Percentiles rank a stretch among this genome's conserved stretches.
phyloP scores from a whole-genome alignment of 2,329 filamentous ascomycete species.

The Ophiobolus disseminans region DNA sequence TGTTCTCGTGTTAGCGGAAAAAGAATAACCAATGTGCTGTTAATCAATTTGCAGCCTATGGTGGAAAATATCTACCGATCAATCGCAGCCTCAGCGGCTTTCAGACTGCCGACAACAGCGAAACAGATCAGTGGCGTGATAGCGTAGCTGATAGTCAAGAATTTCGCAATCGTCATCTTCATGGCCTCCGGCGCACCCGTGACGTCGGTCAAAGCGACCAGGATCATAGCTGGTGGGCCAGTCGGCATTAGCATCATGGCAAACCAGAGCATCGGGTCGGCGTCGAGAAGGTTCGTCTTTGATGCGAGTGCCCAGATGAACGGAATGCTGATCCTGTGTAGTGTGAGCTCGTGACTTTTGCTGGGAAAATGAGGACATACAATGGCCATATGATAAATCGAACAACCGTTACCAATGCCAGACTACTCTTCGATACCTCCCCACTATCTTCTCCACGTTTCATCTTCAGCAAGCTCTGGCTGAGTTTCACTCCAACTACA shows the following conservation, averaged over 20 bases:
- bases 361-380: constrained; percentile 9
- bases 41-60: background rate
- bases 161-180: constrained; percentile 63
- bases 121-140: constrained; percentile 55
- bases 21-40: background rate
- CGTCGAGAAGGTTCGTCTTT: constrained; percentile 58
- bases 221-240: constrained; percentile 62
- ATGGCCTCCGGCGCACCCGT: constrained; percentile 52
- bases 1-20: no score
- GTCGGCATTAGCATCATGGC: constrained; percentile 66
- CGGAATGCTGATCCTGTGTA: constrained; percentile 56
- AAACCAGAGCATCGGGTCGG: constrained; percentile 72
- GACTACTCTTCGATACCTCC: constrained; percentile 57
- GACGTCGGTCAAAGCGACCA: constrained; percentile 60
- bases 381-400: constrained; percentile 68
- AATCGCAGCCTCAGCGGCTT: constrained; percentile 38
- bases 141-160: constrained; percentile 55
- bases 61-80: constrained; percentile 5
- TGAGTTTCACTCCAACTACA: constrained; percentile 71
- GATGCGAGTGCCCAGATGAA: constrained; percentile 63
- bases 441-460: constrained; percentile 52
- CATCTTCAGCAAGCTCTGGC: constrained; percentile 59
- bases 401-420: constrained; percentile 61
- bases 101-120: constrained; percentile 52
- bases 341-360: constrained; percentile 9